Percentiles rank a stretch among this genome's conserved stretches.
Evolutionary conservation across 441 rosid species (phyloP).

Genomic region (Theobroma grandiflorum): DNA sequence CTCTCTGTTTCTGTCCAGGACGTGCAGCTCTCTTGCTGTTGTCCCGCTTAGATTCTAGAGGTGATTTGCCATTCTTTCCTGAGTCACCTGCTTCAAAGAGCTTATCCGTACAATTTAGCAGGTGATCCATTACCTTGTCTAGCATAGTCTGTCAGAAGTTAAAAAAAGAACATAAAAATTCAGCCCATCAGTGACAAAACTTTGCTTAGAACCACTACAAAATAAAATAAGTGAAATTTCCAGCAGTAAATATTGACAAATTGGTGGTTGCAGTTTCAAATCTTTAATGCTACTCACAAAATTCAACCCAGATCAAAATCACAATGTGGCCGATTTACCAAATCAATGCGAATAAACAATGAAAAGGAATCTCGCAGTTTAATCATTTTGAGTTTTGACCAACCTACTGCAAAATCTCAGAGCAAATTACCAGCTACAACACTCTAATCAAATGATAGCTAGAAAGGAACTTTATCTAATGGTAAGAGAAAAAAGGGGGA

Average conservation of each 20-base stretch:
- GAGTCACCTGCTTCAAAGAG: slow-evolving; percentile 50
- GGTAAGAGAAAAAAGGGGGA: too few relatives aligned
- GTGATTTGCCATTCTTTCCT: slow-evolving; percentile 30
- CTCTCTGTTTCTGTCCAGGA: slow-evolving; percentile 35
- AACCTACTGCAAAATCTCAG: neutral
- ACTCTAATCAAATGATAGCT: neutral
- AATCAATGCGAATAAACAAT: neutral
- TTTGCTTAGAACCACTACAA: neutral
- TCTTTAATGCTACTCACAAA: neutral
- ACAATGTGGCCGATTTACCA: neutral
- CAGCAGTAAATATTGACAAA: neutral
- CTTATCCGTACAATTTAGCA: slow-evolving; percentile 68
- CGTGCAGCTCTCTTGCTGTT: slow-evolving; percentile 31
- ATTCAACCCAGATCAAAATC: neutral
- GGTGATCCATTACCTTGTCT: slow-evolving; percentile 70
- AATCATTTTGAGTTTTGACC: neutral
- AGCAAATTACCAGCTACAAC: neutral
- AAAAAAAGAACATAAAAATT: neutral
- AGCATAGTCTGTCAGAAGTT: slow-evolving; percentile 47
- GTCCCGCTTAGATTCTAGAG: slow-evolving; percentile 34
- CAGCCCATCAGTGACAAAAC: slow-evolving; percentile 17
- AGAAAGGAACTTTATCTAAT: neutral
- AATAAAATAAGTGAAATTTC: neutral
- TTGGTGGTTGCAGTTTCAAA: neutral
- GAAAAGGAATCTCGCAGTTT: slow-evolving; percentile 4